Evolutionary conservation across 1,284 basidiomycete species (phyloP), one percentile per base, ranked within the genome.

Genomic region (Leccinum pachyderme): DNA sequence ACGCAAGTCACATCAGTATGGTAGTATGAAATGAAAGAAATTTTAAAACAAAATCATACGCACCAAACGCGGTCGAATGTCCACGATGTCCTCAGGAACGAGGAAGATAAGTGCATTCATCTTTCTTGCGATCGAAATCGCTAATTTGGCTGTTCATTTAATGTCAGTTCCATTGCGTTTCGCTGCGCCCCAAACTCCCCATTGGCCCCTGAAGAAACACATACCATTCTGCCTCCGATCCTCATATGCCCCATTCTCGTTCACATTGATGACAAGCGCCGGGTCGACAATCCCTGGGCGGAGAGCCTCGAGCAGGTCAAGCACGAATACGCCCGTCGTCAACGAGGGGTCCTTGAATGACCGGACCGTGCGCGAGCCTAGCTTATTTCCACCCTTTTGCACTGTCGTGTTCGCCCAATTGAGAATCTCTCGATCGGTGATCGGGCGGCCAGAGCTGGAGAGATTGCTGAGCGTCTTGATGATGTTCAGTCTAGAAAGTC

Each of bases 211-310:
- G 11, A 41, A 13, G 3, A 25, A 32, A 9, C 32, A 73, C 83
- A 43, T 56, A 94, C 93, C 95, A 69, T 99, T 99, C 75, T 93
- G 86, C 68, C 88, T 84, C 69, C 93, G 83, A 55, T 97, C 93
- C 60, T 99, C 97, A 62, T 94, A 95, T 41, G 79, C 80, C 0
- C 93, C 91, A 5, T 67, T 70, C 49, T 86, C 87, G 45, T 67
- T 70, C 29, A 92, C 86, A 56, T 76, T 72, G 53, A 86, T 76
- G 46, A 99, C 85, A 55, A 99, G 77, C 12, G 76, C 75, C 49
- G 95, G 95, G 72, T 99, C 96, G 44, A 99, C 96, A 62, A 98
- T 95, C 0, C 96, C 96, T 1, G 95, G 95, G 48, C 89, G 83
- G 52, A 99, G 83, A 5, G 87, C 89, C 58, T 99, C 95, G 53